phyloP scores from a whole-genome alignment of 148 eudicot species.

The Vaccinium macrocarpon region DNA sequence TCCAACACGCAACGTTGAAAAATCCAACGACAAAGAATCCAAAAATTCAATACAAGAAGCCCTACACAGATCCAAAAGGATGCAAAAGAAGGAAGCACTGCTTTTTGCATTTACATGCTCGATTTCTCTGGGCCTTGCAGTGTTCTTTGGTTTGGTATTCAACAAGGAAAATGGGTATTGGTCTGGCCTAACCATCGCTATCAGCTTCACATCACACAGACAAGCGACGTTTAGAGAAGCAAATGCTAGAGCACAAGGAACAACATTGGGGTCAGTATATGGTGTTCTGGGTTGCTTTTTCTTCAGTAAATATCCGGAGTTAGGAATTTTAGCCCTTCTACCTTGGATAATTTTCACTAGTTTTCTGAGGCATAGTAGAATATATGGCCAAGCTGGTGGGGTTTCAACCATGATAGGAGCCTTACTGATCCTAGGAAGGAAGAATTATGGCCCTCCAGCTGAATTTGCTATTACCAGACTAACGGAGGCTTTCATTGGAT shows the following conservation, averaged over 20 bases:
- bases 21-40: background rate
- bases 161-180: slow-evolving; percentile 52
- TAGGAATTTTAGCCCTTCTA: slow-evolving; percentile 36
- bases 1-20: background rate
- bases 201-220: slow-evolving; percentile 37
- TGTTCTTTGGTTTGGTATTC: slow-evolving; percentile 43
- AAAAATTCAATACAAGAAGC: slow-evolving; percentile 4
- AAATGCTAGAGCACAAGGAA: slow-evolving; percentile 54
- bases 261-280: slow-evolving; percentile 55
- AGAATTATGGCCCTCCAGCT: slow-evolving; percentile 44
- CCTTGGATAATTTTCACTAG: slow-evolving; percentile 60
- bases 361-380: slow-evolving; percentile 45
- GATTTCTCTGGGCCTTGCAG: slow-evolving; percentile 44
- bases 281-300: slow-evolving; percentile 50
- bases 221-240: slow-evolving; percentile 44
- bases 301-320: slow-evolving; percentile 15
- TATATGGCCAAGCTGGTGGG: slow-evolving; percentile 54
- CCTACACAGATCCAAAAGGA: background rate
- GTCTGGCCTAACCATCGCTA: slow-evolving; percentile 60
- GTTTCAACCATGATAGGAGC: slow-evolving; percentile 55
- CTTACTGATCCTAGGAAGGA: slow-evolving; percentile 49
- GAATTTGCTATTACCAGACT: slow-evolving; percentile 53
- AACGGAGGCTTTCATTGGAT: slow-evolving; percentile 53
- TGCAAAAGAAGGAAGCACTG: slow-evolving; percentile 22
- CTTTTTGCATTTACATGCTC: slow-evolving; percentile 53